Evolutionary conservation across 1,284 basidiomycete species (phyloP), one percentile per base, ranked within the genome.

Genomic region (Pseudozyma sp.): DNA sequence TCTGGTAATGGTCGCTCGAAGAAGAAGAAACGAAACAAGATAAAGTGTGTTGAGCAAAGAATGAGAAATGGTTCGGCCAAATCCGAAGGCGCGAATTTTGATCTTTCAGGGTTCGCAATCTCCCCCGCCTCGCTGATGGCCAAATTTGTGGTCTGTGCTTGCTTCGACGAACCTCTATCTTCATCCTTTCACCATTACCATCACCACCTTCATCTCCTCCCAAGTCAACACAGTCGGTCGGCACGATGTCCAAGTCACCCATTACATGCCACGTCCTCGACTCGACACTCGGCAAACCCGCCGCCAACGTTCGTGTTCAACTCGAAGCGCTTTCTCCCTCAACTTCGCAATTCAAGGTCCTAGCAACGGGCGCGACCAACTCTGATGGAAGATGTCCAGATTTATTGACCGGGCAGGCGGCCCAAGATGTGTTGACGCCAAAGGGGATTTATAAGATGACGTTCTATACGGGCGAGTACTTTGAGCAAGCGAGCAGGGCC

Each of bases 201-300:
- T 18, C 42, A 18, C 16, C 53, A 21, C 42, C 16, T n/a, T 43
- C 50, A 16, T 47, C 38, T 9, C 54, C 31, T 50, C 18, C 10
- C 36, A 40, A 18, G 35, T 13, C 16, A 14, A 19, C 38, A 0
- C 35, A 47, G 3, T 31, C 25, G 25, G 25, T 31, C 25, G 25
- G 25, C 6, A 57, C 3, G 42, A 74, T 74, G 71, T 65, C 76
- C 9, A 76, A 71, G 55, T 79, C 78, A 13, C 92, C 93, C 1
- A 92, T 96, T 68, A 96, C 94, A 40, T 95, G 94, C 84, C 94
- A 96, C 78, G 93, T 96, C 13, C 90, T 96, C 64, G 94, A 96
- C 83, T 90, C 92, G 3, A 92, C 92, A 1, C 87, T 89, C 5
- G 94, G 94, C 42, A 92, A 89, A 81, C 94, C 94, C 12, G 94